A percentile compares a stretch with the other conserved stretches of the same genome.
These are phyloP conservation scores for Echinosophora koreensis DNA, from an alignment of 306 rosid species.

Conservation along the genomic window DNA sequence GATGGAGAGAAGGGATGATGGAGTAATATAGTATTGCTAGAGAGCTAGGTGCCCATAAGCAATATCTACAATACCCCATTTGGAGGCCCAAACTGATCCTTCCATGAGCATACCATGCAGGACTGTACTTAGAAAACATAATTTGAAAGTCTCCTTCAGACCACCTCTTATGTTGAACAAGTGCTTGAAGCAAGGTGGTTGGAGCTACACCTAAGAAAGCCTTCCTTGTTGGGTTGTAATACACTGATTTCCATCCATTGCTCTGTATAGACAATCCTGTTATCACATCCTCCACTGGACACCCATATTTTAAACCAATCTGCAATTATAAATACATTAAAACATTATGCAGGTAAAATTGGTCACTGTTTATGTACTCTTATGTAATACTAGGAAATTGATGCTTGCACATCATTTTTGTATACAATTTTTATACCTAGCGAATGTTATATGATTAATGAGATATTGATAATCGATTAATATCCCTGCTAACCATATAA, in stretches of 20 bases:
- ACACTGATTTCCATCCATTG: slow-evolving; percentile 82
- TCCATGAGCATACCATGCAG: slow-evolving; percentile 63
- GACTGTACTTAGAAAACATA: slow-evolving; percentile 67
- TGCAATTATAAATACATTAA: slow-evolving; percentile 38
- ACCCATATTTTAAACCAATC: slow-evolving; percentile 81
- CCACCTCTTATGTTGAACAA: slow-evolving; percentile 89
- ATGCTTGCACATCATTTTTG: neutral
- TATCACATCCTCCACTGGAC: slow-evolving; percentile 84
- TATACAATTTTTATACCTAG: neutral
- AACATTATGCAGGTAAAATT: neutral
- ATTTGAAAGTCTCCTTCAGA: slow-evolving; percentile 80
- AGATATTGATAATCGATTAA: neutral
- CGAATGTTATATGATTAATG: neutral
- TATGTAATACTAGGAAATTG: neutral
- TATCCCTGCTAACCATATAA: neutral
- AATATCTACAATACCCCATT: slow-evolving; percentile 63
- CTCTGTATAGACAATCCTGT: slow-evolving; percentile 74
- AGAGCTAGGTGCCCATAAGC: slow-evolving; percentile 70
- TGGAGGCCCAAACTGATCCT: slow-evolving; percentile 68
- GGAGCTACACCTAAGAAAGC: slow-evolving; percentile 81
- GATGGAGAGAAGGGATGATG: slow-evolving; percentile 72
- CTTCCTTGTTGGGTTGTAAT: slow-evolving; percentile 67
- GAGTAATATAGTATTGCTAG: slow-evolving; percentile 66
- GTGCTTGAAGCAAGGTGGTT: slow-evolving; percentile 58
- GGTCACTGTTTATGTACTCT: neutral